Conservation (phyloP, 2,329 filamentous ascomycete genomes). For the Sporothrix inflata region DNA sequence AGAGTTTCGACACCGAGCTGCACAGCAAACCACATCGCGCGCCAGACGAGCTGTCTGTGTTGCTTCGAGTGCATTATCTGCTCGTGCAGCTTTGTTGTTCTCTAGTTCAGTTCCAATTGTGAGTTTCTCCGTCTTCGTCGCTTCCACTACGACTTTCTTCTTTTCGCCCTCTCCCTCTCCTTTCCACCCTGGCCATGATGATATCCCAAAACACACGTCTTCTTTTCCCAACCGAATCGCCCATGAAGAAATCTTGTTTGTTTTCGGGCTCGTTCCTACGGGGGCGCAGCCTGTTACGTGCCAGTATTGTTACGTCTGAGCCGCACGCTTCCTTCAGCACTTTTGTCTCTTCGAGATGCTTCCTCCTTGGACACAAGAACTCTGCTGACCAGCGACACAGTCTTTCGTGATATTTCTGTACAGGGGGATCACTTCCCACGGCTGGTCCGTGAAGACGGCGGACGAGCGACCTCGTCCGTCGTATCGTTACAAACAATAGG, state of each 20-base stretch:
- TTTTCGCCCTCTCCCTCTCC: slow-evolving; percentile 1
- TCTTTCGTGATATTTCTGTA: neutral
- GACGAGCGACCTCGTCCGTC: neutral
- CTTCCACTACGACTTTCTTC: neutral
- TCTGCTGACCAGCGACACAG: slow-evolving; percentile 8
- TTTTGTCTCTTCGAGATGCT: neutral
- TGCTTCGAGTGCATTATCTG: neutral
- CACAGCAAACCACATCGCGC: neutral
- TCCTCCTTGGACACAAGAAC: neutral
- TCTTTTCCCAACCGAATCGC: slow-evolving; percentile 89
- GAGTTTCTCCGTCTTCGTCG: slow-evolving; percentile 1
- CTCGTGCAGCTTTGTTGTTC: neutral
- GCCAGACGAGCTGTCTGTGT: neutral
- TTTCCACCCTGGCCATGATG: slow-evolving; percentile 61
- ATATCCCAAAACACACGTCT: slow-evolving; percentile 69
- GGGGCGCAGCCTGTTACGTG: slow-evolving; percentile 75
- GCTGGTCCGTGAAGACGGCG: slow-evolving; percentile 15
- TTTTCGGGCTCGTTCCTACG: slow-evolving; percentile 61
- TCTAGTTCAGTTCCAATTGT: slow-evolving; percentile 17
- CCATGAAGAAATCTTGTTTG: slow-evolving; percentile 77
- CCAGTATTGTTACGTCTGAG: slow-evolving; percentile 69
- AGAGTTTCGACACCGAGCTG: neutral
- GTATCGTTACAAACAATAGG: neutral
- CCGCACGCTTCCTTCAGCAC: slow-evolving; percentile 22
- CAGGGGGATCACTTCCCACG: neutral